Base-by-base conservation (phyloP, 1,284 basidiomycete species). In the Thecaphora frezii region DNA sequence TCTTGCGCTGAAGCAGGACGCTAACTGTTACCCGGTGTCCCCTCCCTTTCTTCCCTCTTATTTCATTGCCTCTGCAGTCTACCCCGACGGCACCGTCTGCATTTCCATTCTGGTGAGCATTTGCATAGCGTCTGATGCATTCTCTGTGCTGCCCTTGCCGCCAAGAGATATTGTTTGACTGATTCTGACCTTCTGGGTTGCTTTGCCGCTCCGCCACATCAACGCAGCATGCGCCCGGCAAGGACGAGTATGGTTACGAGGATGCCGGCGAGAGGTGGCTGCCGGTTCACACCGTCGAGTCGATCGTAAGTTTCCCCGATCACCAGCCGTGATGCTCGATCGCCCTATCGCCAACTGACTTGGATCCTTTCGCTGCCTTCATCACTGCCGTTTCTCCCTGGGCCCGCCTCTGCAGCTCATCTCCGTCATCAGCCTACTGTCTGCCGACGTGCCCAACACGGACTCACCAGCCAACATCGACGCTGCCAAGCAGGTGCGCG, bases 401-500 rank as follows among this genome's bases (percentile, higher is more conserved):
- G 21, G 5, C n/a, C 44, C 24, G 39, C 22, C 36, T 23, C 23
- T 24, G 5, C 72, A 97, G 94, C 87, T 97, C 64, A 81, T 98
- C 73, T 96, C 92, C 65, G 94, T 98, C 63, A 97, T 98, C 69
- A 96, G 92, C 19, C 85, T 98, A 3, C 83, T 98, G 25, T 96
- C 92, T 13, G 90, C 91, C 45, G 91, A 97, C 76, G 86, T 85
- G 36, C 96, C 94, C 28, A 93, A 94, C 81, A 84, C 88, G 57
- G 93, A 94, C 80, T 97, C 93, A 63, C 94, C 94, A 2, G 94
- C 94, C 1, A 98, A 98, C 76, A 89, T 98, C 23, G 93, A 98
- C 75, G 94, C 96, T 0, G 70, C 76, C 26, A 77, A 77, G 66
- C 74, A 78, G 49, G 73, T 77, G 42, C 52, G 74, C 39, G 74